Base-by-base conservation (phyloP, 2,329 filamentous ascomycete species). In the Diaporthe nobilis region DNA sequence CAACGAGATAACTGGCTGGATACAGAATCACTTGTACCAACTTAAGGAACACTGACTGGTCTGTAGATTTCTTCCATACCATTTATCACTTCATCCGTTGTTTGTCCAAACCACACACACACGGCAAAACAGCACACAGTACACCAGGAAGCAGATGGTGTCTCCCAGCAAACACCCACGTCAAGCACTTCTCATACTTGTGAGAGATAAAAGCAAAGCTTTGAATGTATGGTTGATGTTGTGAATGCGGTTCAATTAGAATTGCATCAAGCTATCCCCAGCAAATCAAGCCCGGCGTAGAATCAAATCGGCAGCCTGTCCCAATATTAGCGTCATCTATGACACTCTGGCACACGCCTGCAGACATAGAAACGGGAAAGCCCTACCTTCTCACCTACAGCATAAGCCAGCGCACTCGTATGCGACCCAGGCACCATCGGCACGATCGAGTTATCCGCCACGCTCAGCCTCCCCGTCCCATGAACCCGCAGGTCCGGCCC, bases 371-470 rank as follows among this genome's bases (percentile, higher is more conserved):
- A 39, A 5, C 28, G 2, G 49, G 10, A 28, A 42, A 22, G 28
- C 28, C 44, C 15, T 68, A 73, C 74, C 70, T 75, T 73, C 12
- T 75, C 74, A 2, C 57, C 74, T 10, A 75, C 63, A 34, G 74
- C 74, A 44, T 75, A 75, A 3, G 68, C 74, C 20, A 61, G 55
- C 2, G 68, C 60, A 17, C 74, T 73, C 7, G 57, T 75, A 63
- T 75, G 71, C 12, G 74, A 55, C 9, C 70, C 74, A 34, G 74
- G 74, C 13, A 75, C 65, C 44, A 75, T 60, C 10, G 71, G 57
- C 47, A 75, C 65, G 39, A 75, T 60, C 37, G 74, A 75, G 70
- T 67, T 73, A 17, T 73, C 74, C 17, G 74, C 74, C 58, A 75
- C 60, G 39, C 74, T 75, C 22, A 75, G 31, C 28, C 39, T 37